Evolutionary conservation across 805 yeast genomes (phyloP), one percentile per base, ranked within the genome.

Genomic region (Vanderwaltozyma yarrowii): DNA sequence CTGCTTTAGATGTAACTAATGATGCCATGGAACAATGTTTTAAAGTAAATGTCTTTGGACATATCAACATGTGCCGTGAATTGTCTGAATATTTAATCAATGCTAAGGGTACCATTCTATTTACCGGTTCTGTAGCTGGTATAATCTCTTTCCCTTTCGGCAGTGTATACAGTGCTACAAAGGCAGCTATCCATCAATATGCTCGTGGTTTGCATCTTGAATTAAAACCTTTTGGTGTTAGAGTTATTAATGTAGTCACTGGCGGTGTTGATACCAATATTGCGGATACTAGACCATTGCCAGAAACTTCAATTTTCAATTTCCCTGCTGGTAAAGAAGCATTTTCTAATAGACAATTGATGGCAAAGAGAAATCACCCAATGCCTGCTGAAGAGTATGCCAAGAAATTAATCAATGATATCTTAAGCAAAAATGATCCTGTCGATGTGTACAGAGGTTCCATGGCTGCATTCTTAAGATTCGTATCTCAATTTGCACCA

Each of bases 191-290:
- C 40, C 85, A 80, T 46, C 78, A 73, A 46, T 83, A 76, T 51
- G 81, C 85, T 0, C 70, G 73, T 30, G 70, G 69, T 2, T 60
- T 83, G 39, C 71, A 78, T 37, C 52, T 77, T 19, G 94, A 83
- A 57, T 55, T 83, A 70, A 73, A 73, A 52, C 81, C 85, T 3
- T 78, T 80, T 49, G 81, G 71, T 13, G 89, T 83, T 5, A 66
- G 74, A 35, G 89, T 83, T 0, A 65, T 80, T 42, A 78, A 79
- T 48, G 67, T 78, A 11, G 60, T 80, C 30, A 82, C 92, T 8
- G 94, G 94, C 23, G 89, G 83, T 27, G 92, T 83, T 23, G 61
- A 63, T 17, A 80, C 92, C 0, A 67, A 76, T 40, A 80, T 83
- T 47, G 82, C 77, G 0, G 89, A 82, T 47, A 72, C 64, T 2